A percentile compares a stretch with the other conserved stretches of the same genome.
phyloP scores from a whole-genome alignment of 306 rosid species.

The Canavalia gladiata region DNA sequence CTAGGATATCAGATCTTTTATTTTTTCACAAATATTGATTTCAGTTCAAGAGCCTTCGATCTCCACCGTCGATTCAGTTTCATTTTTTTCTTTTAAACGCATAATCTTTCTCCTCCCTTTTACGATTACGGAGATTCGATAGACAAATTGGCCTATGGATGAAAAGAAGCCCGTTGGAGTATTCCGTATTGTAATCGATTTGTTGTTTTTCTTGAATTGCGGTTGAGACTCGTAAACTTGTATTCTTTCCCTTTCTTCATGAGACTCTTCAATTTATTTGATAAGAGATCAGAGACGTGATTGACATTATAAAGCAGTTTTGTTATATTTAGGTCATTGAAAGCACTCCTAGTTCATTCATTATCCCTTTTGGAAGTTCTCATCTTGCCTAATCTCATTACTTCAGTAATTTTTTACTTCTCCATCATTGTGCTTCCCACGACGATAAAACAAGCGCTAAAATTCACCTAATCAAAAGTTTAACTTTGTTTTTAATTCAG shows the following conservation, averaged over 20 bases:
- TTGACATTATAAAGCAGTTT: slow-evolving; percentile 31
- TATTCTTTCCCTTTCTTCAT: slow-evolving; percentile 10
- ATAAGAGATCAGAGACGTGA: slow-evolving; percentile 9
- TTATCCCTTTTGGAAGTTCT: slow-evolving; percentile 27
- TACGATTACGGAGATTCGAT: slow-evolving; percentile 41
- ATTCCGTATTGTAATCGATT: slow-evolving; percentile 7
- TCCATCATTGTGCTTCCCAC: slow-evolving; percentile 7
- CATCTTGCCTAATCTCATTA: slow-evolving; percentile 14
- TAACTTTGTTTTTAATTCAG: slow-evolving; percentile 2
- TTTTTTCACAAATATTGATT: neutral
- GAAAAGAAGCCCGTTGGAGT: slow-evolving; percentile 42
- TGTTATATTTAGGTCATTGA: slow-evolving; percentile 9
- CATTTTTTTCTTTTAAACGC: neutral
- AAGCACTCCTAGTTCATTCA: slow-evolving; percentile 10
- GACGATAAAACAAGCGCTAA: neutral
- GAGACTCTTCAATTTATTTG: neutral
- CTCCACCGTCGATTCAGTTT: slow-evolving; percentile 9
- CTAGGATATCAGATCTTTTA: neutral
- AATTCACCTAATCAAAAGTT: slow-evolving; percentile 20
- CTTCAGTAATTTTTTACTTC: slow-evolving; percentile 23
- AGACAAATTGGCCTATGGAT: neutral
- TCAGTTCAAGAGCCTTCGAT: neutral
- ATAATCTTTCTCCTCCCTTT: neutral
- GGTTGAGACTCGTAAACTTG: neutral
- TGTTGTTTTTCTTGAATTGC: neutral